Percentiles rank a stretch among this genome's conserved stretches.
phyloP scores from a whole-genome alignment of 2,329 filamentous ascomycete genomes.

The Capronia americana region DNA sequence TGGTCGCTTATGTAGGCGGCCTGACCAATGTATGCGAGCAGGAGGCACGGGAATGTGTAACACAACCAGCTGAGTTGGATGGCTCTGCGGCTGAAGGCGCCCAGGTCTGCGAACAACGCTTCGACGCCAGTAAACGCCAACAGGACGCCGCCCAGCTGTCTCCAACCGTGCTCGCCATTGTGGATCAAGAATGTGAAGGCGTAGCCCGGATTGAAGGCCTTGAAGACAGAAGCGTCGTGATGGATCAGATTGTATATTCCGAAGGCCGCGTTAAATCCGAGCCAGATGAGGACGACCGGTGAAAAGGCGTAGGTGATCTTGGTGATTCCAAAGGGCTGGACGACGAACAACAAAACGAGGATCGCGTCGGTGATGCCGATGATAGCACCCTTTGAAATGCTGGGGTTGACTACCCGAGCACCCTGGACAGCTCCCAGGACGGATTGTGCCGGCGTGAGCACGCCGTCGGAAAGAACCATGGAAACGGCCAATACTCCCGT shows the following conservation, averaged over 20 bases:
- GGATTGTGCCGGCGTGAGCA: slow-evolving; percentile 64
- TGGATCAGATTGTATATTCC: slow-evolving; percentile 59
- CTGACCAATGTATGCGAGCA: slow-evolving; percentile 70
- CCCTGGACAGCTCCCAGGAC: slow-evolving; percentile 64
- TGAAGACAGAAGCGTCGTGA: slow-evolving; percentile 58
- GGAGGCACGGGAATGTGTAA: slow-evolving; percentile 70
- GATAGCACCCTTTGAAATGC: slow-evolving; percentile 55
- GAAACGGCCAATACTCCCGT: slow-evolving; percentile 61
- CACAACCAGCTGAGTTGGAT: slow-evolving; percentile 76
- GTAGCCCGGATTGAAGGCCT: slow-evolving; percentile 59
- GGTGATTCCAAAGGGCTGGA: slow-evolving; percentile 62
- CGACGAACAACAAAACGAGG: slow-evolving; percentile 58
- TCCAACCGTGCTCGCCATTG: slow-evolving; percentile 59
- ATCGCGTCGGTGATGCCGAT: slow-evolving; percentile 61
- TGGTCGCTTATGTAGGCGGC: slow-evolving; percentile 71
- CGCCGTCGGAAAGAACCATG: slow-evolving; percentile 63
- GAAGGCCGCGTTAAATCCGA: slow-evolving; percentile 59
- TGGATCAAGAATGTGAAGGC: slow-evolving; percentile 58
- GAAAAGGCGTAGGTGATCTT: slow-evolving; percentile 58
- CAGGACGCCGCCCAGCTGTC: slow-evolving; percentile 66
- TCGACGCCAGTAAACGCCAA: slow-evolving; percentile 81
- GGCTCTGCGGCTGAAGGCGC: slow-evolving; percentile 72
- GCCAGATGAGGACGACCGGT: slow-evolving; percentile 64
- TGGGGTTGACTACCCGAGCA: slow-evolving; percentile 56
- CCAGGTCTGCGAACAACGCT: slow-evolving; percentile 77